Evolutionary conservation across 306 rosid species (phyloP).

Genomic region (Cicer judaicum): DNA sequence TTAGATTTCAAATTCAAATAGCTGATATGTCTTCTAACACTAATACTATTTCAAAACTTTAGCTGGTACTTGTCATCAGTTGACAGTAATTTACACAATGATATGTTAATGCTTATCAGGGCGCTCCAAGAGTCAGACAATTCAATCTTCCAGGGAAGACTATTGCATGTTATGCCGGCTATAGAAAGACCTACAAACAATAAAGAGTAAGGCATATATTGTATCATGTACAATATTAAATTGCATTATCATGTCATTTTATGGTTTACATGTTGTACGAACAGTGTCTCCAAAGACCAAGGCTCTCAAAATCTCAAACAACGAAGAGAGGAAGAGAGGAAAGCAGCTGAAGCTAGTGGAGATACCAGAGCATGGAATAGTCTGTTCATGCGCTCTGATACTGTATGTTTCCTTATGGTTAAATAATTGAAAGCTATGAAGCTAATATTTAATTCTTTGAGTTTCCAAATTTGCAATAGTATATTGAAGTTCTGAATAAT

Average conservation of each 20-base stretch:
- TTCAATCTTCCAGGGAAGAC: conserved; percentile 89
- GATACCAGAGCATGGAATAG: conserved; percentile 95
- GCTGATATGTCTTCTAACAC: not conserved
- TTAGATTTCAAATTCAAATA: not conserved
- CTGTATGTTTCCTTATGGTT: conserved; percentile 61
- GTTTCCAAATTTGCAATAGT: not conserved
- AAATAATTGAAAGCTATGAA: conserved; percentile 27
- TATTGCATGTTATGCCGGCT: conserved; percentile 91
- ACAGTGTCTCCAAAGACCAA: conserved; percentile 54
- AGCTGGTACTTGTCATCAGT: conserved; percentile 22
- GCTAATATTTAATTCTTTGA: not conserved
- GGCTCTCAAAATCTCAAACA: conserved; percentile 67
- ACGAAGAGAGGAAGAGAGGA: conserved; percentile 76
- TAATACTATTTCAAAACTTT: not conserved
- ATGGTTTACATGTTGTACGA: conserved; percentile 54
- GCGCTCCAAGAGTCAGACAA: conserved; percentile 75
- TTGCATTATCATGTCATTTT: conserved; percentile 22
- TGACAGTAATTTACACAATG: conserved; percentile 10
- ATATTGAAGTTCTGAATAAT: conserved; percentile 5
- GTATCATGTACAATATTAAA: not conserved
- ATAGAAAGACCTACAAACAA: conserved; percentile 59
- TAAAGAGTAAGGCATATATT: conserved; percentile 60
- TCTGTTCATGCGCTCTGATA: conserved; percentile 88
- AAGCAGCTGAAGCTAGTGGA: conserved; percentile 87
- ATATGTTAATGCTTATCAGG: conserved; percentile 50